These are phyloP conservation scores for Pezicula radicicola DNA, from an alignment of 2,329 filamentous ascomycete genomes.

Conservation along the genomic window DNA sequence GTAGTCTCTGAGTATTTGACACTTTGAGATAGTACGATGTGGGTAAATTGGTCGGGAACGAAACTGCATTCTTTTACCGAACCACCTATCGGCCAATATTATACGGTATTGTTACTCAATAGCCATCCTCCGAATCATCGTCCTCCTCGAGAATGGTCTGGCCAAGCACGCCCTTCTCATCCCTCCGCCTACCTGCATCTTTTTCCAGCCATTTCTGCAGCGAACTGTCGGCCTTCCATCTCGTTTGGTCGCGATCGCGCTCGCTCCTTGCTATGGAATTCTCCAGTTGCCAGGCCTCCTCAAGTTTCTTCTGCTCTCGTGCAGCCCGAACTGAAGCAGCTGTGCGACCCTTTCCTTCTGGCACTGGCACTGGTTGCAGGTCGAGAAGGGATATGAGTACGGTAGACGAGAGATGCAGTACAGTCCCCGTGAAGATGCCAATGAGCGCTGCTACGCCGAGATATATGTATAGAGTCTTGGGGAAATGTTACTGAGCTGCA, in stretches of 20 bases:
- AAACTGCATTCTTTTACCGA: not conserved
- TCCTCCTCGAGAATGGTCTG: constrained; percentile 73
- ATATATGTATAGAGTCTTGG: constrained; percentile 41
- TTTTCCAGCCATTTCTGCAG: constrained; percentile 24
- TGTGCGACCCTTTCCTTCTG: constrained; percentile 16
- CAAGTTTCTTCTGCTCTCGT: constrained; percentile 20
- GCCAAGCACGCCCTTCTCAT: constrained; percentile 47
- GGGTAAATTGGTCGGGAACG: too few relatives aligned
- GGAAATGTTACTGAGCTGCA: constrained; percentile 8
- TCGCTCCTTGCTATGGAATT: constrained; percentile 9
- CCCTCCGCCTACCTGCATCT: constrained; percentile 17
- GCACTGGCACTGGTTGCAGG: constrained; percentile 27
- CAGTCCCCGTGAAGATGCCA: constrained; percentile 60
- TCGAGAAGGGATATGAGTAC: constrained; percentile 50
- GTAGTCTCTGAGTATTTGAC: not conserved
- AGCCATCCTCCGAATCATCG: constrained; percentile 48
- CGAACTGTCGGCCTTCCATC: constrained; percentile 8
- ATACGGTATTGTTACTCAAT: constrained; percentile 11
- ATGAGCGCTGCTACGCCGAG: constrained; percentile 65
- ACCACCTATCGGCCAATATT: not conserved
- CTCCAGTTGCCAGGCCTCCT: constrained; percentile 17
- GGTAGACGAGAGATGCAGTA: constrained; percentile 55
- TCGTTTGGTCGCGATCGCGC: constrained; percentile 2
- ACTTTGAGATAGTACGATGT: not conserved
- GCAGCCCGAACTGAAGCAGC: constrained; percentile 19